These are phyloP conservation scores for Porphyridium purpureum DNA, from an alignment of 23 red algal genomes.

Conservation along the genomic window DNA sequence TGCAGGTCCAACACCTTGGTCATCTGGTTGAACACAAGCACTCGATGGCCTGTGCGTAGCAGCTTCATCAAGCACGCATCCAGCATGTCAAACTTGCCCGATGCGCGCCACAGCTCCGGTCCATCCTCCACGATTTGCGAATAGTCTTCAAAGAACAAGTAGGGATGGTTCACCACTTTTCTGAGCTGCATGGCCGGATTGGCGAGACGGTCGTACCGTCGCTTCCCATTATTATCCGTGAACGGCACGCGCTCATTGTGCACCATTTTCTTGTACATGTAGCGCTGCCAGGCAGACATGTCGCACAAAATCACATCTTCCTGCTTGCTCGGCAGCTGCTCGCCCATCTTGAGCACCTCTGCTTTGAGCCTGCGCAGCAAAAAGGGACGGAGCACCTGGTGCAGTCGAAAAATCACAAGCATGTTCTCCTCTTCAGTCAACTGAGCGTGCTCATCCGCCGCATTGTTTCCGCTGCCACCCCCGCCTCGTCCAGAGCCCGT, in stretches of 20 bases:
- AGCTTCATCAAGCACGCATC: constrained; percentile 84
- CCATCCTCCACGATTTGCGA: constrained; percentile 27
- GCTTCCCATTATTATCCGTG: constrained; percentile 58
- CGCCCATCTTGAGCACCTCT: constrained; percentile 84
- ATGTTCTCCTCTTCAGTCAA: constrained; percentile 92
- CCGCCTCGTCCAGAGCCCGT: constrained; percentile 4
- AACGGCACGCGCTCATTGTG: constrained; percentile 70
- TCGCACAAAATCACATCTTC: constrained; percentile 89
- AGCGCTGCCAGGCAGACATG: constrained; percentile 93
- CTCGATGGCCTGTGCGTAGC: constrained; percentile 66
- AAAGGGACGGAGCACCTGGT: constrained; percentile 93
- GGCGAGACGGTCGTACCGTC: constrained; percentile 68
- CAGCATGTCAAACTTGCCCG: constrained; percentile 94
- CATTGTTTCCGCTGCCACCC: constrained; percentile 1
- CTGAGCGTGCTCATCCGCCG: constrained; percentile 41
- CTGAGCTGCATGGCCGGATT: constrained; percentile 86
- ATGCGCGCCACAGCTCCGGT: constrained; percentile 46
- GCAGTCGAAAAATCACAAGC: constrained; percentile 79
- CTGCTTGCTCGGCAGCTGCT: constrained; percentile 79
- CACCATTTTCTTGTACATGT: constrained; percentile 59
- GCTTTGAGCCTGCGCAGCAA: constrained; percentile 75
- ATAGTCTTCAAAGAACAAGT: constrained; percentile 70
- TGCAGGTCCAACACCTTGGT: constrained; percentile 92
- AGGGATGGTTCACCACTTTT: constrained; percentile 97
- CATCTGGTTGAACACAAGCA: constrained; percentile 99